Percentiles rank a stretch among this genome's conserved stretches.
These are phyloP conservation scores for Orbilia javanica DNA, from an alignment of 2,329 filamentous ascomycete species.

Conservation along the genomic window DNA sequence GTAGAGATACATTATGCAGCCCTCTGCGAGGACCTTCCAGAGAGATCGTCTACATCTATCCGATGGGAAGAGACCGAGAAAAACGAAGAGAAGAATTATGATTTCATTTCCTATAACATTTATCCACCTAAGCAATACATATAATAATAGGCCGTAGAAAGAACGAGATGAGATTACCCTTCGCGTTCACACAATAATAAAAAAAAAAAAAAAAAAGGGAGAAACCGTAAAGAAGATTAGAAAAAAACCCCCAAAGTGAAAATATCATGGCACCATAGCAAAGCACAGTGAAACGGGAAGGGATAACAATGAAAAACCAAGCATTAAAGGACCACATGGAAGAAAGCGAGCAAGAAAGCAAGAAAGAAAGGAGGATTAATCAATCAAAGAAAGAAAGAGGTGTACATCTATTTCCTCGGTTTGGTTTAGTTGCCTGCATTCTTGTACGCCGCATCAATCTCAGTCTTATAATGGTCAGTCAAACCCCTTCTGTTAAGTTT, in stretches of 20 bases:
- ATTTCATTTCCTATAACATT: slow-evolving; percentile 9
- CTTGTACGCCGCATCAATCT: slow-evolving; percentile 73
- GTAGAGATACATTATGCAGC: too few species aligned
- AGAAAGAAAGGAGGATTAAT: background rate
- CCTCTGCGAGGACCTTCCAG: too few species aligned
- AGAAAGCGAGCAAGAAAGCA: background rate
- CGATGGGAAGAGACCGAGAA: background rate
- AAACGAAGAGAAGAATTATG: background rate
- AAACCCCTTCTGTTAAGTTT: slow-evolving; percentile 80
- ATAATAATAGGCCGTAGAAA: slow-evolving; percentile 1
- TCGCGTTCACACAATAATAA: background rate
- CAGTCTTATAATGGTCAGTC: slow-evolving; percentile 72
- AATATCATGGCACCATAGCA: slow-evolving; percentile 13
- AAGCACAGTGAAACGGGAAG: slow-evolving; percentile 16
- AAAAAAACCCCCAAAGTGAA: slow-evolving; percentile 11
- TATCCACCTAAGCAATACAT: background rate
- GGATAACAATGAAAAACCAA: slow-evolving; percentile 5
- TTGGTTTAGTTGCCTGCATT: slow-evolving; percentile 52
- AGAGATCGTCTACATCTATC: too few species aligned
- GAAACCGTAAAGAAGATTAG: slow-evolving; percentile 9
- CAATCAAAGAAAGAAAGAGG: slow-evolving; percentile 3
- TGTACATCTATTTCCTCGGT: background rate
- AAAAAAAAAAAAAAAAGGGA: background rate
- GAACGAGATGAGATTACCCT: slow-evolving; percentile 23
- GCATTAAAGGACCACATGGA: background rate